phyloP scores from a whole-genome alignment of 768 basidiomycete genomes.

The Podaxis rugospora region DNA sequence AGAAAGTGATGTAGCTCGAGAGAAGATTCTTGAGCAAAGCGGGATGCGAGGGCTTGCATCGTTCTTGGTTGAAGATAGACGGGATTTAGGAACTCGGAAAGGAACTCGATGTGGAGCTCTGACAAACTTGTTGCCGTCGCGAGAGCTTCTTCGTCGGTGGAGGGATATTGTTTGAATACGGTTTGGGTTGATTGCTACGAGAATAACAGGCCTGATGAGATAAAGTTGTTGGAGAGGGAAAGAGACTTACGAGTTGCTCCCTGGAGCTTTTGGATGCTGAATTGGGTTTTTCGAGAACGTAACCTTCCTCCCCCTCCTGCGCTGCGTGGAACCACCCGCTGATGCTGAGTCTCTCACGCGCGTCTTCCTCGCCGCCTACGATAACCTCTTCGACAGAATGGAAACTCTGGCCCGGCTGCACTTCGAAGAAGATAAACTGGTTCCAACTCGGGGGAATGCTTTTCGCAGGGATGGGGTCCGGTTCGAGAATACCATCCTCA shows the following conservation, averaged over 20 bases:
- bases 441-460: slow-evolving; percentile 81
- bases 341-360: slow-evolving; percentile 75
- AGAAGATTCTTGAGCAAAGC: slow-evolving; percentile 84
- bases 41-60: slow-evolving; percentile 70
- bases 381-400: slow-evolving; percentile 97
- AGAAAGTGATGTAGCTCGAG: slow-evolving; percentile 91
- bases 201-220: slow-evolving; percentile 10
- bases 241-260: slow-evolving; percentile 80
- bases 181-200: slow-evolving; percentile 59
- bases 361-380: slow-evolving; percentile 70
- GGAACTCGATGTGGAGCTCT: slow-evolving; percentile 60
- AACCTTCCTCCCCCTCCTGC: slow-evolving; percentile 88
- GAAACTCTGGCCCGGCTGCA: slow-evolving; percentile 94
- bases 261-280: slow-evolving; percentile 70
- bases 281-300: slow-evolving; percentile 45
- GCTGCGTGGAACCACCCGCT: slow-evolving; percentile 98
- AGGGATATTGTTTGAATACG: slow-evolving; percentile 51
- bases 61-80: slow-evolving; percentile 84
- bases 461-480: slow-evolving; percentile 59
- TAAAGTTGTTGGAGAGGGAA: slow-evolving; percentile 13
- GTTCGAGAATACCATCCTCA: slow-evolving; percentile 65
- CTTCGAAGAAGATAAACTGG: slow-evolving; percentile 83
- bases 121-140: slow-evolving; percentile 47
- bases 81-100: slow-evolving; percentile 82
- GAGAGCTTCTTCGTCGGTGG: slow-evolving; percentile 41